A percentile compares a stretch with the other conserved stretches of the same genome.
Evolutionary conservation across 495 filamentous ascomycete species (phyloP).

Genomic region (Penicillium egyptiacum): DNA sequence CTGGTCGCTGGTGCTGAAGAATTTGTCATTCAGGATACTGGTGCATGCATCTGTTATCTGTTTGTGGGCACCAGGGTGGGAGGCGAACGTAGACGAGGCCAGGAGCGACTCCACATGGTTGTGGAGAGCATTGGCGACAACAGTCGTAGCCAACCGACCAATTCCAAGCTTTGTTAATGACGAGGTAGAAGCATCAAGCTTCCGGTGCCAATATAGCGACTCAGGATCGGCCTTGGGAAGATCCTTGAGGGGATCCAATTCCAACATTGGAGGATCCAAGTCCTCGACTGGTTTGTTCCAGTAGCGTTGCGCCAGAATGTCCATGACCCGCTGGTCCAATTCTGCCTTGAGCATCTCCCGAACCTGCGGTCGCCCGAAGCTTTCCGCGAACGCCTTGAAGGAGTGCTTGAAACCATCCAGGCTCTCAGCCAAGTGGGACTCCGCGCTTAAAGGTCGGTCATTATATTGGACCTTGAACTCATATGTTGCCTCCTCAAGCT

Average conservation of each 20-base stretch:
- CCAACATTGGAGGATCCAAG: slow-evolving; percentile 57
- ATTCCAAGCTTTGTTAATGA: slow-evolving; percentile 91
- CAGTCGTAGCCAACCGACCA: slow-evolving; percentile 85
- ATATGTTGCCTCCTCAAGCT: slow-evolving; percentile 95
- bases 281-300: slow-evolving; percentile 96
- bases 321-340: slow-evolving; percentile 91
- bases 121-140: slow-evolving; percentile 85
- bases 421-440: slow-evolving; percentile 92
- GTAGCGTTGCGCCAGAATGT: slow-evolving; percentile 90
- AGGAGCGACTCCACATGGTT: slow-evolving; percentile 79
- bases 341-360: slow-evolving; percentile 86
- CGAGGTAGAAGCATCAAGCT: slow-evolving; percentile 89
- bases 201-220: slow-evolving; percentile 86
- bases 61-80: slow-evolving; percentile 86
- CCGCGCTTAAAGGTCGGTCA: slow-evolving; percentile 88
- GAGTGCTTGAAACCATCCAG: slow-evolving; percentile 97
- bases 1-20: slow-evolving; percentile 94
- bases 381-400: slow-evolving; percentile 87
- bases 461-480: slow-evolving; percentile 99
- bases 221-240: slow-evolving; percentile 82
- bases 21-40: slow-evolving; percentile 86
- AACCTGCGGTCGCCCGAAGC: slow-evolving; percentile 87
- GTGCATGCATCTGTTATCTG: slow-evolving; percentile 87
- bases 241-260: slow-evolving; percentile 70
- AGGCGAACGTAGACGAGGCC: slow-evolving; percentile 73